phyloP scores from a whole-genome alignment of 192 early-diverging fungal genomes.

The Rhizoclosmatium sp. region DNA sequence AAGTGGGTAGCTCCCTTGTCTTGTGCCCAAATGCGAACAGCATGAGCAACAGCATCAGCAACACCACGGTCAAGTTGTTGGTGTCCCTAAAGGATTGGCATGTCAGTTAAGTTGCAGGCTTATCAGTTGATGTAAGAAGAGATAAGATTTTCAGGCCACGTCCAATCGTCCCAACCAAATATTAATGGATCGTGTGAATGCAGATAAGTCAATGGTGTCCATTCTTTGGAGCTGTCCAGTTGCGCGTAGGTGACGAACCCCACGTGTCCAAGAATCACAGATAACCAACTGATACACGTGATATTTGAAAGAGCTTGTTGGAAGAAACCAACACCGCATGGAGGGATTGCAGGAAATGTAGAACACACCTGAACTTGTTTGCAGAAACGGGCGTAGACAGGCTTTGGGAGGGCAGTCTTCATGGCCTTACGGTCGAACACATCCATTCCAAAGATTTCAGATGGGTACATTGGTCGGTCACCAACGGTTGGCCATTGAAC shows the following conservation, averaged over 20 bases:
- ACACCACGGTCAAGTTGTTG: conserved; percentile 89
- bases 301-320: background rate
- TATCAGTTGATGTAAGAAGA: too few relatives aligned
- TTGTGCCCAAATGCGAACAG: conserved; percentile 97
- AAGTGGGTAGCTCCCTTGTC: conserved; percentile 97
- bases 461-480: conserved; percentile 77
- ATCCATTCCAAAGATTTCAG: conserved; percentile 91
- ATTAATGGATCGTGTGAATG: too few relatives aligned
- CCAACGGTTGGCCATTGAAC: conserved; percentile 81
- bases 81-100: conserved; percentile 64
- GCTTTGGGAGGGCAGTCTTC: conserved; percentile 91
- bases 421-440: conserved; percentile 94
- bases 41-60: conserved; percentile 97
- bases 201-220: too few relatives aligned
- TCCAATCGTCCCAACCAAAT: too few relatives aligned
- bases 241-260: too few relatives aligned
- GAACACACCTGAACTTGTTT: conserved; percentile 79
- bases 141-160: too few relatives aligned
- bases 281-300: background rate
- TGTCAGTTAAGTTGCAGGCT: too few relatives aligned
- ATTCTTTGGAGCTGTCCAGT: too few relatives aligned
- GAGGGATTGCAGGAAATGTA: background rate
- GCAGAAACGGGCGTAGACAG: conserved; percentile 89
- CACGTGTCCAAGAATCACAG: background rate
- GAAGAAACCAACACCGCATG: background rate